Evolutionary conservation across 352 stramenopile genomes (phyloP), one percentile per base, ranked within the genome.

Genomic region (Pythium biforme): DNA sequence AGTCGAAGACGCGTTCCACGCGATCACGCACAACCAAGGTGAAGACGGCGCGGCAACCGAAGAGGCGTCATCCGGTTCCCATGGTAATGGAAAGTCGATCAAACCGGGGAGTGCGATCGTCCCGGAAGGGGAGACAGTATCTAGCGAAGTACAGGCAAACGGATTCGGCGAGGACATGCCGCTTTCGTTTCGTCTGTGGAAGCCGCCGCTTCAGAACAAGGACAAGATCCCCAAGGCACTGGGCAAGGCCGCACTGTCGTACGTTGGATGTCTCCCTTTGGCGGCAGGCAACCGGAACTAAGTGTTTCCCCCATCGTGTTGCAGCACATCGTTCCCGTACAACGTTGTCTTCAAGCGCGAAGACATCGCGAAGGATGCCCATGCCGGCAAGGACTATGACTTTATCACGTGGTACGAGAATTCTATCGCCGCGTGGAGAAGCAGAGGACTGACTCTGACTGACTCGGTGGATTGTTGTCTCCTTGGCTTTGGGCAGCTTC

Each of bases 271-370:
- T 33, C 15, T 64, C 15, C 55, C 25, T 57, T 52, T 49, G 25
- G 41, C 17, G 31, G 19, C n/a, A n/a, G n/a, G n/a, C n/a, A n/a
- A n/a, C n/a, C n/a, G n/a, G n/a, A n/a, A n/a, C n/a, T n/a, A n/a
- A n/a, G n/a, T n/a, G n/a, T n/a, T n/a, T n/a, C n/a, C n/a, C n/a
- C n/a, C n/a, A 14, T 20, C 46, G 76, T 31, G n/a, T n/a, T n/a
- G 71, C 66, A n/a, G 43, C 34, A 56, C 31, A 3, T 23, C 47
- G n/a, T 95, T 92, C 57, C 86, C 86, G 2, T 62, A 78, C 45
- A 95, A 92, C 54, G 74, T 92, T 15, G 69, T 90, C 41, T 95
- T 95, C 69, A 94, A 92, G 70, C 76, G 81, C 31, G 82, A 94
- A 68, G 79, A 94, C 58, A 55, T 90, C 31, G 72, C 88, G 6